Evolutionary conservation across 371 early-diverging fungal genomes (phyloP), one percentile per base, ranked within the genome.

Genomic region (Saksenaea vasiformis): DNA sequence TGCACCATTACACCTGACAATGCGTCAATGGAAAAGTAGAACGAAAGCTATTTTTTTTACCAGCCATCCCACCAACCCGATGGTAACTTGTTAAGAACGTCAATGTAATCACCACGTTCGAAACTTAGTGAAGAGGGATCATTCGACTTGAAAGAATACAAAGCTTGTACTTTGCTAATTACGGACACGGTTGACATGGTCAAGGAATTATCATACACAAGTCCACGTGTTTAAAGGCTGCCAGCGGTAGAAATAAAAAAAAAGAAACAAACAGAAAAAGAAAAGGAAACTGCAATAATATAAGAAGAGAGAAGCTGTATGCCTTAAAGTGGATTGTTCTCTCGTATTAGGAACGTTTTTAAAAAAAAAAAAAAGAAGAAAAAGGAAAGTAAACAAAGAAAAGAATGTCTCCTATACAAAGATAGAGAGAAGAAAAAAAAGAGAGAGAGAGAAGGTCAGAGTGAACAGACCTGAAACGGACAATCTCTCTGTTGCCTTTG

Each of bases 11-110:
- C 86, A 87, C 69, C 79, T 79, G 62, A 5, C 56, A 17, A 17
- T 14, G 7, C 31, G 35, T n/a, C 54, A 56, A 28, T 10, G 26
- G 15, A 15, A 31, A 11, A 14, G 9, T 24, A 47, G 34, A 37
- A 58, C 7, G 11, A 38, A 27, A 41, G 19, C 13, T 13, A 27
- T 15, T 22, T 27, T 54, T 35, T 39, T 63, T 68, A 87, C 77
- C 72, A 76, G 22, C 93, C 93, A 74, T 95, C 92, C 97, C 97
- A 96, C 97, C 97, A 96, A 13, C 97, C 97, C 3, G 93, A 87
- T 60, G 89, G 88, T 53, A 94, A 87, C 57, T 91, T 89, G 5
- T 88, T 81, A 31, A 92, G 81, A 3, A 96, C 96, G 66, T 93
- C 88, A 64, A 96, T 90, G 55, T 87, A 80, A 66, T 95, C 95